Evolutionary conservation across 306 rosid genomes (phyloP), one percentile per base, ranked within the genome.

Genomic region (Vigna trinervia): DNA sequence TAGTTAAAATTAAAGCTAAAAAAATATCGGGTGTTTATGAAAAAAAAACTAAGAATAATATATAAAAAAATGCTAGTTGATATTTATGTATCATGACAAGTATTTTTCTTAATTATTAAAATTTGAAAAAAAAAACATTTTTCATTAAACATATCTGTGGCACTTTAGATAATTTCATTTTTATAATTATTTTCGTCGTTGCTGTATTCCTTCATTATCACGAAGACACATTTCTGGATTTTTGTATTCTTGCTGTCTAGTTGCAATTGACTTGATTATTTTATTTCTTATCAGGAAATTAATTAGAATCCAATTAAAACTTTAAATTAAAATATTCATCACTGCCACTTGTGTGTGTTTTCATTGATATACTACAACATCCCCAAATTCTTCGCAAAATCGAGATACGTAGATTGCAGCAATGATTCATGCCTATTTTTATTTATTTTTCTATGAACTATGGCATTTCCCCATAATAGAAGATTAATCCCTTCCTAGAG

Each of bases 261-360:
- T 41, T 36, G 47, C 36, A 47, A 47, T 36, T 59, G 63, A 50
- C 64, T 34, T 64, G 45, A 64, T 63, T 53, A 63, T 80, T 43
- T 53, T 26, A 72, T 54, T 30, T 45, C 54, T 30, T 30, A 30
- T 65, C 19, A 60, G 61, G 22, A 56, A 63, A 46, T 5, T 43
- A 12, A 19, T 52, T 63, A 56, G 54, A 82, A 71, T 70, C 74
- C 47, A 61, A 14, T 13, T 30, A 13, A 71, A 76, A 43, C 47
- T 62, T 71, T 13, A 26, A 63, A 58, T 48, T 54, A 69, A 75
- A 81, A 68, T 36, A 38, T 12, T 22, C 60, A 80, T 64, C 7
- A 28, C 26, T 28, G 5, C 52, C 61, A 65, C 79, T 80, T 32
- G 26, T 65, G 43, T 53, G 19, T 63, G 17, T 12, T 26, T 36